Conservation (phyloP, 2,329 filamentous ascomycete genomes). For the Chrysoporthe puriensis region DNA sequence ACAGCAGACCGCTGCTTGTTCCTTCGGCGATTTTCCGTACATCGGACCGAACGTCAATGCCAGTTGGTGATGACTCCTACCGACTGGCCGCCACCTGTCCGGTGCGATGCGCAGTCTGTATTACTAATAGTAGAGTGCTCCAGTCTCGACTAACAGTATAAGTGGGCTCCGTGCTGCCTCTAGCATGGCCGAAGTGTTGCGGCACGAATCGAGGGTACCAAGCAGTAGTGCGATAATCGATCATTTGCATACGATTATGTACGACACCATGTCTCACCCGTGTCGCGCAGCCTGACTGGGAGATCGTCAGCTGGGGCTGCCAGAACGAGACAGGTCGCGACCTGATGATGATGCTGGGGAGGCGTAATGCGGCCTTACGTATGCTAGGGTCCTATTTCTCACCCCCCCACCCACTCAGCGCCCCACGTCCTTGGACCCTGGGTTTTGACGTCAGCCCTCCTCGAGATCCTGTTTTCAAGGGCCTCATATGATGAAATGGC, state of each 20-base stretch:
- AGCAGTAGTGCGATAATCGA: too few species aligned
- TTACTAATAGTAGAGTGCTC: too few species aligned
- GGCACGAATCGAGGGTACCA: too few species aligned
- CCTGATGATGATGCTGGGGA: not conserved
- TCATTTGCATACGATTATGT: not conserved
- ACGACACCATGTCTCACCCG: not conserved
- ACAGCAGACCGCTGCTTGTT: too few species aligned
- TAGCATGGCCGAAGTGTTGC: too few species aligned
- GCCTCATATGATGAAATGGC: slow-evolving; percentile 24
- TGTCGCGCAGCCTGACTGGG: not conserved
- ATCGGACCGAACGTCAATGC: not conserved
- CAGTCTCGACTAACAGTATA: too few species aligned
- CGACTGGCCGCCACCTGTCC: not conserved
- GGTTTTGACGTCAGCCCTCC: slow-evolving; percentile 28
- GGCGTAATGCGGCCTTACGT: not conserved
- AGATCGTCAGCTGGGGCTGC: not conserved
- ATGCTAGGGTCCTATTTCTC: not conserved
- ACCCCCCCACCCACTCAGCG: not conserved
- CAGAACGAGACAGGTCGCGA: not conserved
- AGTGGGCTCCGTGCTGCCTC: too few species aligned
- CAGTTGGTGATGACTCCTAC: not conserved
- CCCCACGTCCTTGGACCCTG: slow-evolving; percentile 6
- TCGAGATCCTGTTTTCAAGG: slow-evolving; percentile 28
- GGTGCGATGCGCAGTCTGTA: not conserved
- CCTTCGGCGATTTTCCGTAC: not conserved